Conservation (phyloP, 2,329 filamentous ascomycete species). For the Fusarium sp. region DNA sequence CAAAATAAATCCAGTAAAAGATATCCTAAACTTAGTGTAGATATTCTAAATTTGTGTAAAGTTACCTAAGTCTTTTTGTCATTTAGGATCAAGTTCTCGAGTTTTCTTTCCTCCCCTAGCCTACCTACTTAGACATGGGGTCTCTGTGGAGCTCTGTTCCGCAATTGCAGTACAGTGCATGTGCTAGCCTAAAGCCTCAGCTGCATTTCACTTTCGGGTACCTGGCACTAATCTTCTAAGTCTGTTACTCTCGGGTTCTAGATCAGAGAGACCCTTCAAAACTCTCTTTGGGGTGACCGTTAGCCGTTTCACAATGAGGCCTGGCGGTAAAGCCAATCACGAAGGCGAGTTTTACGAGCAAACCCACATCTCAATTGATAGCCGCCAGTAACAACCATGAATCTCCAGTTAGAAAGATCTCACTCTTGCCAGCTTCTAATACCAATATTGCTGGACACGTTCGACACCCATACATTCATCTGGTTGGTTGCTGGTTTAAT, state of each 20-base stretch:
- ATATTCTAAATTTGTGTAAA: too few species aligned
- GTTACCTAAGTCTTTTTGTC: too few species aligned
- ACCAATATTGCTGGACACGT: neutral
- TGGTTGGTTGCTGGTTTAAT: conserved; percentile 13
- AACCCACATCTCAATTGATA: conserved; percentile 26
- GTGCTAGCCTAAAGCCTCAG: conserved; percentile 9
- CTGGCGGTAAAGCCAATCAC: conserved; percentile 22
- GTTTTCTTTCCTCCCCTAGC: too few species aligned
- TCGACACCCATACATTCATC: neutral
- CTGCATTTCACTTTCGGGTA: conserved; percentile 34
- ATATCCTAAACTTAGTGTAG: too few species aligned
- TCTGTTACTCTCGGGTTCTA: neutral
- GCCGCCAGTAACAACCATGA: conserved; percentile 16
- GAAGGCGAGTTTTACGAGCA: neutral
- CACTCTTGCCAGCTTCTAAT: neutral
- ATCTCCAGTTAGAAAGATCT: neutral
- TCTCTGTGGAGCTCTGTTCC: neutral
- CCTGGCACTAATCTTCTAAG: conserved; percentile 31
- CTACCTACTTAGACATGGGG: neutral
- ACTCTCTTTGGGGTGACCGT: conserved; percentile 18
- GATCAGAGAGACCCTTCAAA: neutral
- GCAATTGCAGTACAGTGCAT: neutral
- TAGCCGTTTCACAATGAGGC: conserved; percentile 12
- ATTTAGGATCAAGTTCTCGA: too few species aligned
- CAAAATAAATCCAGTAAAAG: too few species aligned